phyloP scores from a whole-genome alignment of 2,329 filamentous ascomycete species.

The Aspergillus sp. region DNA sequence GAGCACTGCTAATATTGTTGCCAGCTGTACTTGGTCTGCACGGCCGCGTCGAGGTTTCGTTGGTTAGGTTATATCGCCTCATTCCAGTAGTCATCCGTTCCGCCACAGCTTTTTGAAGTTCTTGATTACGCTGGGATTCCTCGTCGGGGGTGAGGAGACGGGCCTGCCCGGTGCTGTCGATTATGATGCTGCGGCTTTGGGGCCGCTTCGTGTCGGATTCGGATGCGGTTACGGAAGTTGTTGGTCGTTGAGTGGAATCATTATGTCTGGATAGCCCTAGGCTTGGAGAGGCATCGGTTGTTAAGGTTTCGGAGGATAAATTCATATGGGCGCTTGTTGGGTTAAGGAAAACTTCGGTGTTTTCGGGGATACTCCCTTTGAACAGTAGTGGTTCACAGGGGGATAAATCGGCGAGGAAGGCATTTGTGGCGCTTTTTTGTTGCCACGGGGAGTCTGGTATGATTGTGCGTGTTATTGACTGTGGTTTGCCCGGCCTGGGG shows the following conservation, averaged over 20 bases:
- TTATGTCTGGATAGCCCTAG: conserved; percentile 8
- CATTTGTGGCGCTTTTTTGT: conserved; percentile 8
- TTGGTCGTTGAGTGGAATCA: background rate
- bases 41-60: background rate
- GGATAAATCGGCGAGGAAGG: conserved; percentile 8
- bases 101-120: conserved; percentile 25
- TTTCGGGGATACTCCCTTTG: conserved; percentile 1
- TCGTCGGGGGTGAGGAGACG: conserved; percentile 22
- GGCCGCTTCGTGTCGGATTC: background rate
- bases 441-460: background rate
- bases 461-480: conserved; percentile 1
- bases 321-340: conserved; percentile 10
- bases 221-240: background rate
- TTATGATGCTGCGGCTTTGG: conserved; percentile 18
- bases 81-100: conserved; percentile 25
- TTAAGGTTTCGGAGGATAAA: conserved; percentile 4
- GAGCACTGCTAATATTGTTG: background rate
- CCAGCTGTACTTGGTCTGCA: background rate
- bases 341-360: conserved; percentile 22
- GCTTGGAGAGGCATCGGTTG: conserved; percentile 8
- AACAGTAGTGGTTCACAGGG: background rate
- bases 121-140: conserved; percentile 18
- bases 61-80: background rate
- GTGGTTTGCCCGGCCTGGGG: background rate
- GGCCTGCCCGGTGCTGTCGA: conserved; percentile 22